A percentile compares a stretch with the other conserved stretches of the same genome.
phyloP scores from a whole-genome alignment of 78 protist genomes.

The Cavenderia fasciculata region DNA sequence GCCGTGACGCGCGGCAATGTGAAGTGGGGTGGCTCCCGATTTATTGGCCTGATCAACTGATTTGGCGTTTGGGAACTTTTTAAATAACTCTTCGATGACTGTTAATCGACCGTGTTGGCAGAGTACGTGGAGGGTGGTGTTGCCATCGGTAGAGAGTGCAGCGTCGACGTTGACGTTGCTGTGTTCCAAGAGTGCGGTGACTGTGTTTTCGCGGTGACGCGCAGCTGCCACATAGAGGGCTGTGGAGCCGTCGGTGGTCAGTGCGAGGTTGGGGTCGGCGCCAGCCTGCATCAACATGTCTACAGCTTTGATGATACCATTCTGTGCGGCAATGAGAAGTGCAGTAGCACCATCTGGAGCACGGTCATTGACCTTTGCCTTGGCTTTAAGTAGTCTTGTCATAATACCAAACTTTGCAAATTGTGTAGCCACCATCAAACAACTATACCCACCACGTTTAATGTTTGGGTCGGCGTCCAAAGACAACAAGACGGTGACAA shows the following conservation, averaged over 20 bases:
- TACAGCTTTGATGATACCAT: slow-evolving; percentile 19
- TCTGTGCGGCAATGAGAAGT: slow-evolving; percentile 63
- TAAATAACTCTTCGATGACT: background rate
- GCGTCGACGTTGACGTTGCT: background rate
- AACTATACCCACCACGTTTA: background rate
- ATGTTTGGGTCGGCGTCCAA: slow-evolving; percentile 36
- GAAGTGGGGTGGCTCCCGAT: slow-evolving; percentile 28
- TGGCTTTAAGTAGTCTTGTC: background rate
- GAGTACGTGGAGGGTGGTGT: slow-evolving; percentile 19
- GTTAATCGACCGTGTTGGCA: slow-evolving; percentile 25
- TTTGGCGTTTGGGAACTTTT: background rate
- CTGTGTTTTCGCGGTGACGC: slow-evolving; percentile 19
- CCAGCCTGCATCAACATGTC: background rate
- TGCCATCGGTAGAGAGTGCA: slow-evolving; percentile 27
- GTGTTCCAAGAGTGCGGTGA: background rate
- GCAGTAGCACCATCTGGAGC: slow-evolving; percentile 61
- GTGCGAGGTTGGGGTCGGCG: slow-evolving; percentile 59
- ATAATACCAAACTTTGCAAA: slow-evolving; percentile 1
- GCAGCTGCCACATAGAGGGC: slow-evolving; percentile 34
- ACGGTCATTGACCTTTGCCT: slow-evolving; percentile 3
- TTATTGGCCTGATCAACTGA: background rate
- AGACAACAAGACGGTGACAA: slow-evolving; percentile 21
- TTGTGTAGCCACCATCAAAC: slow-evolving; percentile 47
- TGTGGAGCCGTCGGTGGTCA: slow-evolving; percentile 61
- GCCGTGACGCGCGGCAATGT: slow-evolving; percentile 70